A percentile compares a stretch with the other conserved stretches of the same genome.
phyloP scores from a whole-genome alignment of 495 filamentous ascomycete genomes.

The Peziza echinospora region DNA sequence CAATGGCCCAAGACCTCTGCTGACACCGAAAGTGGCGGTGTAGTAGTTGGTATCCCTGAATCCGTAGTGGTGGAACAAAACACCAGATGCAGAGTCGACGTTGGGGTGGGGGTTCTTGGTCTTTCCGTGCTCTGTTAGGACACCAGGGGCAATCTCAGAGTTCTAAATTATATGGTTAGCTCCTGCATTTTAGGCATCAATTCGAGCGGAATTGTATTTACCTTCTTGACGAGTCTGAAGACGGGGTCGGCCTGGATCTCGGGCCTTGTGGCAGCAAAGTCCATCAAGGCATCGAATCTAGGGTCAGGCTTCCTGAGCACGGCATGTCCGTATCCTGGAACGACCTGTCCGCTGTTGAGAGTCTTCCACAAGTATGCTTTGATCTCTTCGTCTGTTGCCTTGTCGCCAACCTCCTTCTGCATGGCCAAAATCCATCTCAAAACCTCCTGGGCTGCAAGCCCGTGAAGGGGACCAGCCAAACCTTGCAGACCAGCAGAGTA shows the following conservation, averaged over 20 bases:
- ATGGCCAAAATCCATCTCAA: constrained; percentile 88
- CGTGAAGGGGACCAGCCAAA: constrained; percentile 83
- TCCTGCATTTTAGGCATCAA: too few relatives aligned
- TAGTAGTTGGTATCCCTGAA: constrained; percentile 96
- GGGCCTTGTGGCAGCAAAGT: constrained; percentile 67
- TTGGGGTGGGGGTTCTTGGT: constrained; percentile 98
- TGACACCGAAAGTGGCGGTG: constrained; percentile 90
- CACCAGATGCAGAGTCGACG: constrained; percentile 77
- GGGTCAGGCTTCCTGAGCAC: constrained; percentile 94
- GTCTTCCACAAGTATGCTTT: constrained; percentile 79
- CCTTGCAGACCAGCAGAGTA: constrained; percentile 93
- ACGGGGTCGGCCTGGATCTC: constrained; percentile 73
- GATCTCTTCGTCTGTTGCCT: constrained; percentile 58
- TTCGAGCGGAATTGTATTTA: constrained; percentile 26
- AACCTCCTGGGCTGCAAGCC: constrained; percentile 90
- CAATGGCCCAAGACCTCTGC: constrained; percentile 70
- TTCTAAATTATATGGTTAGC: too few relatives aligned
- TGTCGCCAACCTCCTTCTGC: constrained; percentile 63
- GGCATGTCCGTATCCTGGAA: constrained; percentile 95
- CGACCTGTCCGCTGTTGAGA: constrained; percentile 79
- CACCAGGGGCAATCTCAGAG: constrained; percentile 49
- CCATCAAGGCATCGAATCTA: constrained; percentile 86
- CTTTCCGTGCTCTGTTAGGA: constrained; percentile 86
- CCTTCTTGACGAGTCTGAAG: constrained; percentile 81
- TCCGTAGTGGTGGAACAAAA: constrained; percentile 90